Evolutionary conservation across 2,329 filamentous ascomycete species (phyloP).

Genomic region (Penicillium decumbens): DNA sequence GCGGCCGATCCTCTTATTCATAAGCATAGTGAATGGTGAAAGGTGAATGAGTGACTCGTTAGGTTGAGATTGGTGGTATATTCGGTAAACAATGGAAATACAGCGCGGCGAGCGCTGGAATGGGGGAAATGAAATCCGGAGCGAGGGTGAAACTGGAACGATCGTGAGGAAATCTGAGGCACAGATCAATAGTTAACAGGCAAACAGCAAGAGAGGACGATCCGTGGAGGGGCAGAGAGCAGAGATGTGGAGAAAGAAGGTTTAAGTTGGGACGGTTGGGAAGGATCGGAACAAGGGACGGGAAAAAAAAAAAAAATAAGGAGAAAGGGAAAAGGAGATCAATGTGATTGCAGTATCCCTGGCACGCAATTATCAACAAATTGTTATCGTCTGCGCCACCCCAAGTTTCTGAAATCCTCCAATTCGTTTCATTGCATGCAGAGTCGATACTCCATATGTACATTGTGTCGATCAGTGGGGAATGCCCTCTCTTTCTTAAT

Average conservation of each 20-base stretch:
- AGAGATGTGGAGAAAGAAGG: constrained; percentile 17
- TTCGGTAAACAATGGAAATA: not conserved
- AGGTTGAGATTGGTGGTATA: not conserved
- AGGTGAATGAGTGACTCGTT: not conserved
- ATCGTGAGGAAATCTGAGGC: constrained; percentile 1
- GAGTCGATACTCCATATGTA: constrained; percentile 1
- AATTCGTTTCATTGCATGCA: constrained; percentile 21
- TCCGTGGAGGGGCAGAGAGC: not conserved
- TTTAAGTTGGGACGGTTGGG: not conserved
- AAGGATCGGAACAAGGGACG: not conserved
- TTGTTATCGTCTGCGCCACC: constrained; percentile 8
- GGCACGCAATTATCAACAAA: not conserved
- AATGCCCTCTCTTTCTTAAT: constrained; percentile 1
- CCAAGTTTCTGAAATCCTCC: constrained; percentile 13
- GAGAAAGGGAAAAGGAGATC: not conserved
- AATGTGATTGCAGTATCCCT: not conserved
- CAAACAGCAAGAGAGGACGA: not conserved
- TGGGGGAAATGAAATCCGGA: constrained; percentile 3
- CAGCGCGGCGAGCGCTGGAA: not conserved
- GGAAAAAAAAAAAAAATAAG: not conserved
- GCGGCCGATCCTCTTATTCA: constrained; percentile 86
- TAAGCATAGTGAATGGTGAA: constrained; percentile 48
- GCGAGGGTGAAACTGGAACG: constrained; percentile 2
- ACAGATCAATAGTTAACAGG: constrained; percentile 1
- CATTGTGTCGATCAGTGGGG: constrained; percentile 21